phyloP scores from a whole-genome alignment of 768 basidiomycete genomes.

The Tephrocybe sp. region DNA sequence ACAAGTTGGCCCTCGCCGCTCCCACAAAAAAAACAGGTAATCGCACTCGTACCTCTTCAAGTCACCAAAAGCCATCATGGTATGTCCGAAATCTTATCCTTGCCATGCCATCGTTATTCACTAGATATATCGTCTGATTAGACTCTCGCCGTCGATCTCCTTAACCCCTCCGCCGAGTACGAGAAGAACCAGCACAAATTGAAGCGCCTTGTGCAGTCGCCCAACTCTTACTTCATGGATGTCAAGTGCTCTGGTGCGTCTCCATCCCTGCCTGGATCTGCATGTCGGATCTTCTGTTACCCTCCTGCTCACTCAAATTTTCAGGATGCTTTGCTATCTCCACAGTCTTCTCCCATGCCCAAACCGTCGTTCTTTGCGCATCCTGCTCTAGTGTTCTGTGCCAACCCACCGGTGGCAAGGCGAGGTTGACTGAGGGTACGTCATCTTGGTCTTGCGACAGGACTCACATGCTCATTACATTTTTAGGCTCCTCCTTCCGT shows the following conservation, averaged over 20 bases:
- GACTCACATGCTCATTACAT: slow-evolving; percentile 7
- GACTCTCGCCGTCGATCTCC: slow-evolving; percentile 97
- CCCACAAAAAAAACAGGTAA: slow-evolving; percentile 29
- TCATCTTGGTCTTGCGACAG: slow-evolving; percentile 11
- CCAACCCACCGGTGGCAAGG: slow-evolving; percentile 98
- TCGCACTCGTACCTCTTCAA: slow-evolving; percentile 19
- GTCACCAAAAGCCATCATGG: slow-evolving; percentile 31
- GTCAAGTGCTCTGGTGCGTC: slow-evolving; percentile 94
- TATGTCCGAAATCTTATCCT: slow-evolving; percentile 4
- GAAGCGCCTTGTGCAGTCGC: slow-evolving; percentile 97
- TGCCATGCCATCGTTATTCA: slow-evolving; percentile 1
- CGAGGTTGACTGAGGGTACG: slow-evolving; percentile 95
- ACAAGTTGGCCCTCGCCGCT: slow-evolving; percentile 31
- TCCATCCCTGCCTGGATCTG: neutral
- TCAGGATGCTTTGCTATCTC: slow-evolving; percentile 94
- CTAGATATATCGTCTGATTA: slow-evolving; percentile 24
- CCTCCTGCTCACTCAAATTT: slow-evolving; percentile 12
- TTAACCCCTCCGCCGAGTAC: slow-evolving; percentile 88
- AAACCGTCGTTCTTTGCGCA: slow-evolving; percentile 93
- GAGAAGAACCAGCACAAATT: slow-evolving; percentile 96
- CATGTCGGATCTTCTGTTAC: slow-evolving; percentile 1
- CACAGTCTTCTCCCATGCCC: slow-evolving; percentile 98
- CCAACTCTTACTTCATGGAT: slow-evolving; percentile 99
- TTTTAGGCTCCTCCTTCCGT: slow-evolving; percentile 92
- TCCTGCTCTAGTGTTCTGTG: slow-evolving; percentile 93